A percentile compares a stretch with the other conserved stretches of the same genome.
Conservation (phyloP, 106 monocot genomes). For the Agapanthus africanus region DNA sequence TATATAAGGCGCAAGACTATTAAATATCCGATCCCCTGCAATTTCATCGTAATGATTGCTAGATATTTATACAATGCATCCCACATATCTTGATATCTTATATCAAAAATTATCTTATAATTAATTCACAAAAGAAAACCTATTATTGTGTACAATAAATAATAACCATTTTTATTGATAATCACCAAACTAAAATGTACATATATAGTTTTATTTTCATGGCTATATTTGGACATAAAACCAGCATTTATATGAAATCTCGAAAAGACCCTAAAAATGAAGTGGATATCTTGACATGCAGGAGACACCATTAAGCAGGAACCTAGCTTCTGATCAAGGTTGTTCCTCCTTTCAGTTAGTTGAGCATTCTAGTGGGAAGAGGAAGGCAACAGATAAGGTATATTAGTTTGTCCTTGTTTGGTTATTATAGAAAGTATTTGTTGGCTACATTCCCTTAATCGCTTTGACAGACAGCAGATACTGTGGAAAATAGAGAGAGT, state of each 20-base stretch:
- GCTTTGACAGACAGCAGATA: conserved; percentile 7
- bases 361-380: conserved; percentile 5
- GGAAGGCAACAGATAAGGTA: background rate
- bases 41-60: too few species aligned
- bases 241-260: background rate
- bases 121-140: too few species aligned
- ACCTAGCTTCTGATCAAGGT: background rate
- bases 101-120: too few species aligned
- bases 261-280: background rate
- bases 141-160: too few species aligned
- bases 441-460: background rate
- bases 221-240: too few species aligned
- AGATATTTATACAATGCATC: too few species aligned
- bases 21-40: too few species aligned
- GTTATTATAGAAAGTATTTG: background rate
- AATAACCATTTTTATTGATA: too few species aligned
- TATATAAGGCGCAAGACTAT: too few species aligned
- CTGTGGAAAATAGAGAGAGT: background rate
- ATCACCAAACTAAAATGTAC: too few species aligned
- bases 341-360: background rate
- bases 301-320: background rate
- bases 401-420: background rate
- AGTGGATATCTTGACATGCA: background rate
- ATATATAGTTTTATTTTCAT: too few species aligned
- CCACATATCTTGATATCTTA: too few species aligned